phyloP scores from a whole-genome alignment of 805 yeast species.

The Phaffomyces thermotolerans region DNA sequence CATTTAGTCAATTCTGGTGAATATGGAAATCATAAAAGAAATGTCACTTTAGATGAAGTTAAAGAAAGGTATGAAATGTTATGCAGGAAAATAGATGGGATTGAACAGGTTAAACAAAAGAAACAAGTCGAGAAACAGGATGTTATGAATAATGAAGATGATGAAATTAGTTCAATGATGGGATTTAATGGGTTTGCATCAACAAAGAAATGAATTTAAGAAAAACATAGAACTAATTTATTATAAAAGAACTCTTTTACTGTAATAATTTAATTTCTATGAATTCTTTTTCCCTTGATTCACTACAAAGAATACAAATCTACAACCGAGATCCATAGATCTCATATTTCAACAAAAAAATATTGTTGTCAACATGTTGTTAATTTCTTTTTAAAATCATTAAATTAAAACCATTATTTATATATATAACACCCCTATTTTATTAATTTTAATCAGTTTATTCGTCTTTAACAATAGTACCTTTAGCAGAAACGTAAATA shows the following conservation, averaged over 20 bases:
- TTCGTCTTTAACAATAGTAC: constrained; percentile 68
- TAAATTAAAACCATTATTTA: constrained; percentile 5
- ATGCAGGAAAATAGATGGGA: constrained; percentile 29
- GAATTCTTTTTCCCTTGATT: too few relatives aligned
- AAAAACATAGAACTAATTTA: background rate
- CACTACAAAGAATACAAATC: background rate
- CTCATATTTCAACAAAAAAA: constrained; percentile 9
- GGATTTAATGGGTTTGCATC: constrained; percentile 54
- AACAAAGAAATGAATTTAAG: constrained; percentile 29
- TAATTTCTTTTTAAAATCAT: constrained; percentile 6
- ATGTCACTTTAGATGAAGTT: constrained; percentile 44
- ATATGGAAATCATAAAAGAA: constrained; percentile 27
- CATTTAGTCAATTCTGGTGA: constrained; percentile 46
- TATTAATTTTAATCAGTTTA: constrained; percentile 16
- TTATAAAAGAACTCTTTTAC: background rate
- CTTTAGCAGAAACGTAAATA: constrained; percentile 97
- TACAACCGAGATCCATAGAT: constrained; percentile 1
- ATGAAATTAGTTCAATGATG: constrained; percentile 37
- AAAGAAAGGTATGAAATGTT: constrained; percentile 28
- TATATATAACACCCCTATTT: constrained; percentile 1
- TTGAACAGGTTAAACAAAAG: constrained; percentile 33
- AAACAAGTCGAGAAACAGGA: constrained; percentile 25
- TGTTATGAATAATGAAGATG: constrained; percentile 12
- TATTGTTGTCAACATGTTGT: constrained; percentile 6
- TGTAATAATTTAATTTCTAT: background rate